Conservation (phyloP, 306 rosid species). For the Gastrolobium bilobum region DNA sequence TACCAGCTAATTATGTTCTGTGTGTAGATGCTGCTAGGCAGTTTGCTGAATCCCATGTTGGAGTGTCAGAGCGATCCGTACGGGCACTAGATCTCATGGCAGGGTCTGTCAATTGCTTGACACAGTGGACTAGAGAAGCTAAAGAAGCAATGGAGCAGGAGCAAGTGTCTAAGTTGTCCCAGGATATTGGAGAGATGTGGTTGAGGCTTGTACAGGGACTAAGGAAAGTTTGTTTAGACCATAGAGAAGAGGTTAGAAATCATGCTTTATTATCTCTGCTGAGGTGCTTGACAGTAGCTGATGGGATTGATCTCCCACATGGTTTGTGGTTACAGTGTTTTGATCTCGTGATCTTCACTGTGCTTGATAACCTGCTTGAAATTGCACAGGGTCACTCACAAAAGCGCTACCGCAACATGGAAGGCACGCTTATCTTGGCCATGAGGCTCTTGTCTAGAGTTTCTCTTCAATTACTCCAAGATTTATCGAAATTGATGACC, state of each 20-base stretch:
- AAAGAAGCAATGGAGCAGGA: slow-evolving; percentile 66
- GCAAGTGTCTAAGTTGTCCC: slow-evolving; percentile 63
- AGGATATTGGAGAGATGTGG: slow-evolving; percentile 89
- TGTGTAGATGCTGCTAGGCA: slow-evolving; percentile 76
- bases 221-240: slow-evolving; percentile 68
- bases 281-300: slow-evolving; percentile 72
- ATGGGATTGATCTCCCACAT: slow-evolving; percentile 62
- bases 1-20: slow-evolving; percentile 70
- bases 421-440: slow-evolving; percentile 72
- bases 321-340: slow-evolving; percentile 76
- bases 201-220: slow-evolving; percentile 75
- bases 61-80: slow-evolving; percentile 77
- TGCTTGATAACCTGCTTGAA: slow-evolving; percentile 83
- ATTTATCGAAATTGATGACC: slow-evolving; percentile 62
- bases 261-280: slow-evolving; percentile 59
- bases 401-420: slow-evolving; percentile 62
- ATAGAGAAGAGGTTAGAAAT: slow-evolving; percentile 14
- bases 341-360: slow-evolving; percentile 76
- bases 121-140: slow-evolving; percentile 67
- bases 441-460: slow-evolving; percentile 76
- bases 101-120: too few species aligned
- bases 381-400: slow-evolving; percentile 66
- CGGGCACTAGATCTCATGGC: slow-evolving; percentile 72
- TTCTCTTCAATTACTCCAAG: slow-evolving; percentile 68
- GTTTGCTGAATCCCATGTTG: slow-evolving; percentile 85